These are phyloP conservation scores for Boletus reticulatus DNA, from an alignment of 768 basidiomycete species.

Conservation along the genomic window DNA sequence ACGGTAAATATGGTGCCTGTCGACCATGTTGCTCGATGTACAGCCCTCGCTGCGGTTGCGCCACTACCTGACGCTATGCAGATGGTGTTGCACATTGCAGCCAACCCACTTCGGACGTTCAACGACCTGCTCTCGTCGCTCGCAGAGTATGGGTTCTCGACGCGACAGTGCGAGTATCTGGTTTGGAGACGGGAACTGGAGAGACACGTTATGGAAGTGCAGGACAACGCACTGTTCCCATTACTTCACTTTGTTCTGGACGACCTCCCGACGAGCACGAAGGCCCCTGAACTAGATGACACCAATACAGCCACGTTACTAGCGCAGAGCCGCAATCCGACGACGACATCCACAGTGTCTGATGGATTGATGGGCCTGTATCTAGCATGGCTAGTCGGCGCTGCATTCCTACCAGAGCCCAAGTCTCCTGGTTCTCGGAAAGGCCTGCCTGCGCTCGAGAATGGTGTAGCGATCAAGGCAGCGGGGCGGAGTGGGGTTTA, in stretches of 20 bases:
- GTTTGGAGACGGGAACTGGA: slow-evolving; percentile 91
- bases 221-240: slow-evolving; percentile 97
- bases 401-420: slow-evolving; percentile 73
- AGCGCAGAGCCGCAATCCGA: slow-evolving; percentile 40
- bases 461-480: slow-evolving; percentile 48
- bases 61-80: slow-evolving; percentile 47
- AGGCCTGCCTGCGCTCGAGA: slow-evolving; percentile 46
- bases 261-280: slow-evolving; percentile 95
- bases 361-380: slow-evolving; percentile 81
- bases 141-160: slow-evolving; percentile 74
- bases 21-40: slow-evolving; percentile 88
- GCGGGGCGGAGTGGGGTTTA: slow-evolving; percentile 66
- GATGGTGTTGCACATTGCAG: slow-evolving; percentile 81
- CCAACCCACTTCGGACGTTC: slow-evolving; percentile 84
- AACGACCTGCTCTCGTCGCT: slow-evolving; percentile 80
- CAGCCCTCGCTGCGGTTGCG: slow-evolving; percentile 67
- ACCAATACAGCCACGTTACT: slow-evolving; percentile 68
- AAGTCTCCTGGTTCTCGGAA: slow-evolving; percentile 37
- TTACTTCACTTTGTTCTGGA: slow-evolving; percentile 96
- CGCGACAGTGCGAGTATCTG: slow-evolving; percentile 81
- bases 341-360: slow-evolving; percentile 59
- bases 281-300: slow-evolving; percentile 88
- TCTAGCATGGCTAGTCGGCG: slow-evolving; percentile 87
- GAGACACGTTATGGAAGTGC: slow-evolving; percentile 89
- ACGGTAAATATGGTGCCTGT: slow-evolving; percentile 98